Evolutionary conservation across 2,329 filamentous ascomycete species (phyloP), one percentile per base, ranked within the genome.

Genomic region (Aspergillus terreus): DNA sequence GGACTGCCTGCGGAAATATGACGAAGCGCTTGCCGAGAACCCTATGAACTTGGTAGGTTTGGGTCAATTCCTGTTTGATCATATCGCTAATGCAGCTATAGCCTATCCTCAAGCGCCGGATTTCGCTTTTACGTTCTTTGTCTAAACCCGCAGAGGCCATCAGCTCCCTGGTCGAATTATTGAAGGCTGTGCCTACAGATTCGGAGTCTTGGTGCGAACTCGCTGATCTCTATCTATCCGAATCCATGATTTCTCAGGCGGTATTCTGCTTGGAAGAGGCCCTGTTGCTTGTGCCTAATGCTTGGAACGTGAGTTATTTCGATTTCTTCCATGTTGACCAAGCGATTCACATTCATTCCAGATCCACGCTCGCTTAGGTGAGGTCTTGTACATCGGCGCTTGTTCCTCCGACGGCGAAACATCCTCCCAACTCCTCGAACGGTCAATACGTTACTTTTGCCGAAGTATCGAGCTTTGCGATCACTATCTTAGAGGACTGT

Each of bases 401-500:
- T 58, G 52, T 49, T 59, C 72, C 44, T 63, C 70, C 32, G 70
- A 72, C 11, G 63, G 59, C 25, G 73, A 70, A 12, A 63, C 66
- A 42, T 57, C 68, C 41, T 51, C 69, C 51, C 74, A 79, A 66
- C 76, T 82, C 61, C 75, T 94, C 49, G 77, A 81, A 41, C 88
- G 92, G 66, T 85, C 90, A 4, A 71, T 96, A 49, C 88, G 90
- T 66, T 84, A 92, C 58, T 97, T 95, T 72, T 89, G 87, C 67
- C 83, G 94, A 62, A 94, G 91, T 64, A 83, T 97, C 58, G 94
- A 99, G 74, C 81, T 99, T 47, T 97, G 94, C 65, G 89, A 96
- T 62, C 85, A 91, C 67, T 97, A 96, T 68, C 72, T 97, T 55
- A 84, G 94, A 55, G 94, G 92, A 1, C 95, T 91, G 69, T 97